Percentiles rank a stretch among this genome's conserved stretches.
These are phyloP conservation scores for Neurospora sp. DNA, from an alignment of 495 filamentous ascomycete genomes.

Conservation along the genomic window DNA sequence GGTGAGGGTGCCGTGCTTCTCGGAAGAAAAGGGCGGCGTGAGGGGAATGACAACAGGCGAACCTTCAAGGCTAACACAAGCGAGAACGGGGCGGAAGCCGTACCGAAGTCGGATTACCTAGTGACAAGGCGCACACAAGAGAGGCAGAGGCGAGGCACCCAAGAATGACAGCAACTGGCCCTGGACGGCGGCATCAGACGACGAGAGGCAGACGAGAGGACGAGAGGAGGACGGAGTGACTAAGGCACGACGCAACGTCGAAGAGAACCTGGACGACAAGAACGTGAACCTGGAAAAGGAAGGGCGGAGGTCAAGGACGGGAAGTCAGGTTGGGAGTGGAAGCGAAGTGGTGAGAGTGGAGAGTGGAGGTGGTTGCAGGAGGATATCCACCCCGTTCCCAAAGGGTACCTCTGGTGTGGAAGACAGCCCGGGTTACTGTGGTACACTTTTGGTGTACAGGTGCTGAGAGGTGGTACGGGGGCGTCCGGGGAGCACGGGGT, in stretches of 20 bases:
- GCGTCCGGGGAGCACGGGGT: neutral
- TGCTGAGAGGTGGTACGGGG: neutral
- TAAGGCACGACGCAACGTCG: neutral
- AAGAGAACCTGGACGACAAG: neutral
- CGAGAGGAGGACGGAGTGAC: neutral
- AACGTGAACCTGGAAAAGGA: neutral
- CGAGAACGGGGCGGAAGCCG: neutral
- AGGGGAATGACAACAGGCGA: neutral
- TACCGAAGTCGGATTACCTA: neutral
- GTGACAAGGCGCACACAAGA: conserved; percentile 1
- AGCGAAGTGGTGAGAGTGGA: neutral
- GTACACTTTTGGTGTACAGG: neutral
- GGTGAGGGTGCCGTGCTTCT: neutral
- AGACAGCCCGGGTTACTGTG: neutral
- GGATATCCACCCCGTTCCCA: neutral
- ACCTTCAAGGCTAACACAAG: neutral
- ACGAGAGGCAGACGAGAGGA: neutral
- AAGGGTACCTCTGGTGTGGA: neutral
- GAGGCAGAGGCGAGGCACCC: conserved; percentile 11
- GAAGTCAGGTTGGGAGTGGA: neutral
- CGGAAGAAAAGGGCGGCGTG: neutral
- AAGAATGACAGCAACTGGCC: conserved; percentile 6
- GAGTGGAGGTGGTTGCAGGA: neutral
- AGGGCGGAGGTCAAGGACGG: neutral
- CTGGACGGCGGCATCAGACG: conserved; percentile 3